Evolutionary conservation across 2,329 filamentous ascomycete genomes (phyloP).

Genomic region (Clonostachys chloroleuca): DNA sequence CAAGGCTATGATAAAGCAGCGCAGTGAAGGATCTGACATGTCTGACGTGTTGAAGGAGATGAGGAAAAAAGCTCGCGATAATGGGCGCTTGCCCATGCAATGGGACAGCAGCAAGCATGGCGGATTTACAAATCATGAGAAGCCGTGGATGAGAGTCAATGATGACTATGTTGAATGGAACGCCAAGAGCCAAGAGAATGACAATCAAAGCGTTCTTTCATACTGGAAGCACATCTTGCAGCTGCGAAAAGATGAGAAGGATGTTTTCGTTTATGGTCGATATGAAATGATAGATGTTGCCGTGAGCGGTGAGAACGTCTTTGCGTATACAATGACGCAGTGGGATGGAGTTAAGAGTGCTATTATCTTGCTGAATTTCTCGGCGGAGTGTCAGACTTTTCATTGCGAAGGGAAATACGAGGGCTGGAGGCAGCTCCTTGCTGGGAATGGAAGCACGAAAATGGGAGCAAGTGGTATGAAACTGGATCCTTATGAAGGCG

Average conservation of each 20-base stretch:
- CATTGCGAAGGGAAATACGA: background rate
- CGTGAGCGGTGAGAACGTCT: slow-evolving; percentile 45
- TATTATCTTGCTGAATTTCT: slow-evolving; percentile 23
- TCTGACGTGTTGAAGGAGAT: slow-evolving; percentile 38
- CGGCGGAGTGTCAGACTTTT: slow-evolving; percentile 3
- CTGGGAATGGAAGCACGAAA: too few relatives aligned
- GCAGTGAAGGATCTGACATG: slow-evolving; percentile 17
- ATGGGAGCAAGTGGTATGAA: too few relatives aligned
- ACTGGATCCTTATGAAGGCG: too few relatives aligned
- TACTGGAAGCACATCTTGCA: slow-evolving; percentile 11
- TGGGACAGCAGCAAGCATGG: slow-evolving; percentile 41
- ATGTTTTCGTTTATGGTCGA: slow-evolving; percentile 13
- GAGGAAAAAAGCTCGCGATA: slow-evolving; percentile 32
- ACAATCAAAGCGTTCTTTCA: slow-evolving; percentile 6
- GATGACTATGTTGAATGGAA: slow-evolving; percentile 13
- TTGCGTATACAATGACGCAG: slow-evolving; percentile 44
- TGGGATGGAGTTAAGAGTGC: background rate
- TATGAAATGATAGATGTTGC: slow-evolving; percentile 35
- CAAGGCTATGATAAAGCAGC: slow-evolving; percentile 9
- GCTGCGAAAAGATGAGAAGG: slow-evolving; percentile 7
- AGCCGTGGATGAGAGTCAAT: slow-evolving; percentile 18
- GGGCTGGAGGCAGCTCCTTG: too few relatives aligned
- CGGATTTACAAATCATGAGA: slow-evolving; percentile 31
- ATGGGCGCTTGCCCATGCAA: slow-evolving; percentile 27
- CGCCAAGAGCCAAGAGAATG: slow-evolving; percentile 5